These are phyloP conservation scores for Ustilago trichophora DNA, from an alignment of 1,284 basidiomycete genomes.

Conservation along the genomic window DNA sequence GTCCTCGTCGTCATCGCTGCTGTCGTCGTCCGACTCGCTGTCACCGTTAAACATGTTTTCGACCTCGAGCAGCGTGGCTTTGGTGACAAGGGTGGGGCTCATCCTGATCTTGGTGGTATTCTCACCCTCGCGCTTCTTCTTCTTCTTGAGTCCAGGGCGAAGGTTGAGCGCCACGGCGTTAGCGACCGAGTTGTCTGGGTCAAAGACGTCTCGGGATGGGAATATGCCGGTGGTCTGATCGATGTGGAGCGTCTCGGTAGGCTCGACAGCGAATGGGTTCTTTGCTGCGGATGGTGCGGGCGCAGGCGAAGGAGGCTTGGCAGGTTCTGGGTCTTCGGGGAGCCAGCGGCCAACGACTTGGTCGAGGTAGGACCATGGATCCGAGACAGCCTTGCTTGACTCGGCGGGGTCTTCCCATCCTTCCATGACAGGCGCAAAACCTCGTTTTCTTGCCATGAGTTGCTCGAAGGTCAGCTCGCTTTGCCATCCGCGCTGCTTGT, in stretches of 20 bases:
- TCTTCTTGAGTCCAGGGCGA: conserved; percentile 39
- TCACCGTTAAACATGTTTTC: conserved; percentile 64
- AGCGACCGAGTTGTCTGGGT: conserved; percentile 46
- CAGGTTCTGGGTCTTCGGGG: conserved; percentile 47
- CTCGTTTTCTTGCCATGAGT: conserved; percentile 33
- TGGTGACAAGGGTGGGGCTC: conserved; percentile 60
- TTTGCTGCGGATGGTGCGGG: no score
- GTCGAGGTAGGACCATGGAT: conserved; percentile 61
- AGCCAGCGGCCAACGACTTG: conserved; percentile 49
- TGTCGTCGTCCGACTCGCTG: conserved; percentile 36
- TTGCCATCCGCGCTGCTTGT: conserved; percentile 39
- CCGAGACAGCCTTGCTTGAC: conserved; percentile 7
- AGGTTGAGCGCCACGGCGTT: conserved; percentile 49
- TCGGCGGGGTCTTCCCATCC: conserved; percentile 29
- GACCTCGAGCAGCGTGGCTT: conserved; percentile 59
- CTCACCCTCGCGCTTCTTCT: conserved; percentile 40
- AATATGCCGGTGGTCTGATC: conserved; percentile 37
- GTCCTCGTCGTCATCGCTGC: conserved; percentile 35
- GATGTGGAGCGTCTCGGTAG: conserved; percentile 18
- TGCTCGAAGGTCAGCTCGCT: conserved; percentile 57
- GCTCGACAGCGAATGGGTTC: conserved; percentile 3
- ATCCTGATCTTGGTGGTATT: conserved; percentile 30
- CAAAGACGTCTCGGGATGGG: conserved; percentile 37
- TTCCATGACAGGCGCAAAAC: conserved; percentile 20
- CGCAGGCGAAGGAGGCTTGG: background rate